A percentile compares a stretch with the other conserved stretches of the same genome.
These are phyloP conservation scores for Leccinum subgranulosum DNA, from an alignment of 768 basidiomycete genomes.

Conservation along the genomic window DNA sequence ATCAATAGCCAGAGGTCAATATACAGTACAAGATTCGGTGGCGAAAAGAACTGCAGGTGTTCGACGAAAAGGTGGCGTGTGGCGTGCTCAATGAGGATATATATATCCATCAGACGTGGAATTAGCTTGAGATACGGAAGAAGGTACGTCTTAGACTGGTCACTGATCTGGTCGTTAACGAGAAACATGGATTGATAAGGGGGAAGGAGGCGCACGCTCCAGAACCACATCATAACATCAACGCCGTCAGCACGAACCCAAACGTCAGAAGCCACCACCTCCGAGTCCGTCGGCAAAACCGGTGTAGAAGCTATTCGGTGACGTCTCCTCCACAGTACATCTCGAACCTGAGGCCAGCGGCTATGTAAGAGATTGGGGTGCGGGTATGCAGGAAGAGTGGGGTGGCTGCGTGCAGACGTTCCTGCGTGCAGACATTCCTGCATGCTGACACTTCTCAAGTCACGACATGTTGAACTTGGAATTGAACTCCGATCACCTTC, in stretches of 20 bases:
- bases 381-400: too few species aligned
- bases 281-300: conserved; percentile 21
- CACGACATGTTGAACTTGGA: too few species aligned
- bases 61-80: conserved; percentile 39
- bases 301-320: conserved; percentile 25
- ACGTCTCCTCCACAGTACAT: conserved; percentile 30
- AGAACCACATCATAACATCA: conserved; percentile 40
- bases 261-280: conserved; percentile 55
- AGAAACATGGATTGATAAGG: not conserved
- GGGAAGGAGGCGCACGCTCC: conserved; percentile 35
- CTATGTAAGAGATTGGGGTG: too few species aligned
- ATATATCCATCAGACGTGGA: conserved; percentile 35
- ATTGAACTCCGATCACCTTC: too few species aligned
- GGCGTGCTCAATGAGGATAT: conserved; percentile 44
- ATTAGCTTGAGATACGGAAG: conserved; percentile 30
- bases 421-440: too few species aligned
- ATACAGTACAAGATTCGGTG: conserved; percentile 51
- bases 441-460: too few species aligned
- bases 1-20: conserved; percentile 52
- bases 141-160: conserved; percentile 34
- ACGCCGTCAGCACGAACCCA: not conserved
- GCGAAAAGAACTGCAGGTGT: conserved; percentile 45
- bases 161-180: conserved; percentile 30
- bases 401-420: too few species aligned
- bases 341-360: conserved; percentile 14